Evolutionary conservation across 1,284 basidiomycete genomes (phyloP), one percentile per base, ranked within the genome.

Genomic region (Sphaerobolus stellatus): DNA sequence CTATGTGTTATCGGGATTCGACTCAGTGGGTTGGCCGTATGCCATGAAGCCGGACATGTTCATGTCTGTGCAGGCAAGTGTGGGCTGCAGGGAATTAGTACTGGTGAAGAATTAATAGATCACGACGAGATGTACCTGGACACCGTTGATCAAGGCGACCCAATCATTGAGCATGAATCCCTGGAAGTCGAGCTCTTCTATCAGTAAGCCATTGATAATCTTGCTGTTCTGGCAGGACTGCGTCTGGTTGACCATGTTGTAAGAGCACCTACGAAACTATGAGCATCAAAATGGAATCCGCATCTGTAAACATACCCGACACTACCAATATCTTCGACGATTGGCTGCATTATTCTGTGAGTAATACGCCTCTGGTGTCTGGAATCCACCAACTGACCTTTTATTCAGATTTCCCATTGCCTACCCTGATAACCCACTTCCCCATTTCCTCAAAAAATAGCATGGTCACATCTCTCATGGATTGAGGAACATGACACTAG

Each of bases 141-240:
- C 40, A 41, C 24, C 16, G 9, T 11, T 11, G 33, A 11, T 18
- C 11, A 11, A 11, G 11, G 54, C 54, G 22, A 56, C 54, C 67
- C 67, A 68, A 48, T 68, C 67, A n/a, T 59, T 58, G 34, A 62
- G 49, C 13, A 64, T 44, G 50, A 62, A 63, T 3, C 64, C 66
- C 50, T 68, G 65, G 59, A 68, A 69, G 38, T 61, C 63, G 20
- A 68, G 61, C 48, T 68, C 88, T 27, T 76, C 73, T 73, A 94
- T 94, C 57, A 94, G 75, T 36, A 93, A 77, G 54, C 83, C 78
- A 71, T 92, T 93, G 66, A 92, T 70, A 31, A 84, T 77, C 61
- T 84, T 79, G 63, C 84, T 77, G 64, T 90, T 92, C 67, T 91
- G 83, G 68, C 90, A 93, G 1, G 90, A 84, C 56, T 84, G 88